These are phyloP conservation scores for Leccinum variicolor DNA, from an alignment of 768 basidiomycete genomes.

Conservation along the genomic window DNA sequence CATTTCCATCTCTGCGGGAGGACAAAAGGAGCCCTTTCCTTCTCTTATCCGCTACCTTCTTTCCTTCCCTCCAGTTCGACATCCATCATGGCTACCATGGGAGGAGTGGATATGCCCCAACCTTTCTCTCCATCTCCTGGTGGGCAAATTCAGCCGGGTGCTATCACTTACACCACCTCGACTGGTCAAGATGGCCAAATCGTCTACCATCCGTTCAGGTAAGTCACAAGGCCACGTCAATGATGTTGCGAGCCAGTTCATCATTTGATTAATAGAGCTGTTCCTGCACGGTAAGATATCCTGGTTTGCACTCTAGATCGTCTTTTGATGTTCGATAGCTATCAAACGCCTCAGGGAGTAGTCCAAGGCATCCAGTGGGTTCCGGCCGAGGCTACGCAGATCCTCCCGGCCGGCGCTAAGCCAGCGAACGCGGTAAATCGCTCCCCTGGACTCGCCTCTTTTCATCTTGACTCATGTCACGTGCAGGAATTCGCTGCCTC, in stretches of 20 bases:
- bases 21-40: constrained; percentile 19
- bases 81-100: constrained; percentile 22
- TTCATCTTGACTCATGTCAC: not conserved
- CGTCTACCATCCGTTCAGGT: constrained; percentile 76
- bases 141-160: constrained; percentile 57
- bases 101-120: constrained; percentile 28
- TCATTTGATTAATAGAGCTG: constrained; percentile 47
- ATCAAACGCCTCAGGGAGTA: constrained; percentile 65
- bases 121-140: constrained; percentile 30
- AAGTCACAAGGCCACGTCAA: constrained; percentile 22
- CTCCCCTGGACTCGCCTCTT: constrained; percentile 4
- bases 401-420: constrained; percentile 56
- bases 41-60: constrained; percentile 3
- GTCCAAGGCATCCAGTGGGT: constrained; percentile 64
- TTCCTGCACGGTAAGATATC: constrained; percentile 60
- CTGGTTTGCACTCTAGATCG: not conserved
- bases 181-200: constrained; percentile 57
- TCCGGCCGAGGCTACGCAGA: constrained; percentile 64
- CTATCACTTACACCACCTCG: constrained; percentile 71
- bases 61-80: constrained; percentile 13
- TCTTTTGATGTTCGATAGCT: constrained; percentile 40
- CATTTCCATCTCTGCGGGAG: constrained; percentile 2
- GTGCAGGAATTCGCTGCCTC: constrained; percentile 57
- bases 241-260: constrained; percentile 10
- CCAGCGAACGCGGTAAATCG: constrained; percentile 53